A percentile compares a stretch with the other conserved stretches of the same genome.
These are phyloP conservation scores for Colletotrichum abscissum DNA, from an alignment of 2,329 filamentous ascomycete genomes.

Conservation along the genomic window DNA sequence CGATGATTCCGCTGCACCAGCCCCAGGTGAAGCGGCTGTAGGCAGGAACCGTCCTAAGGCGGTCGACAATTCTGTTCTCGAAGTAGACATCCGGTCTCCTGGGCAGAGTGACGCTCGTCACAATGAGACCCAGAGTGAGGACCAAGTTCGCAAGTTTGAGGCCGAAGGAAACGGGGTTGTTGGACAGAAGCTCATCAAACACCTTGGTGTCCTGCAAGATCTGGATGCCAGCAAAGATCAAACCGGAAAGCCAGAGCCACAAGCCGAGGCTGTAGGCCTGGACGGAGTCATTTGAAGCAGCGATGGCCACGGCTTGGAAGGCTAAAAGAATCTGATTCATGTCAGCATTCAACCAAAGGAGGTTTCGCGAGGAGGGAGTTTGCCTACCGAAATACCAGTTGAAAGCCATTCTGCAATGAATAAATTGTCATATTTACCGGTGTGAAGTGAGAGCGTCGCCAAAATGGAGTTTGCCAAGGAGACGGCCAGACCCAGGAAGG, in stretches of 20 bases:
- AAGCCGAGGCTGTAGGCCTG: constrained; percentile 65
- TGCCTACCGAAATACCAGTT: constrained; percentile 71
- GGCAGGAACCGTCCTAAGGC: constrained; percentile 69
- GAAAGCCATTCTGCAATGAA: constrained; percentile 70
- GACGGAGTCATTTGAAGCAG: constrained; percentile 61
- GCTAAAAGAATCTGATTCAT: constrained; percentile 50
- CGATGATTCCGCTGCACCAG: constrained; percentile 70
- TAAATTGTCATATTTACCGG: constrained; percentile 45
- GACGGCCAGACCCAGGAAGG: constrained; percentile 62
- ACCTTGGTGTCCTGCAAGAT: constrained; percentile 57
- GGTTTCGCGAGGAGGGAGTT: constrained; percentile 23
- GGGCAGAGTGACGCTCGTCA: constrained; percentile 67
- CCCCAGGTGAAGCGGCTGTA: constrained; percentile 72
- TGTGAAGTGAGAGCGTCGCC: constrained; percentile 49
- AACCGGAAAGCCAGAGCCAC: constrained; percentile 60
- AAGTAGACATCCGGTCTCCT: constrained; percentile 75
- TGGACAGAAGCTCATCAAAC: constrained; percentile 46
- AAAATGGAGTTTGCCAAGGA: constrained; percentile 69
- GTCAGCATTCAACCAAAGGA: constrained; percentile 3
- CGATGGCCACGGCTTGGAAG: constrained; percentile 62
- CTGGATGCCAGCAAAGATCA: constrained; percentile 55
- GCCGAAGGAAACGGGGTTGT: constrained; percentile 48
- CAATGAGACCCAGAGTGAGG: constrained; percentile 55
- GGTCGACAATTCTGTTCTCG: constrained; percentile 70
- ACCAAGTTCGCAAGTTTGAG: constrained; percentile 62